phyloP scores from a whole-genome alignment of 768 basidiomycete species.

The Boletellus ananas region DNA sequence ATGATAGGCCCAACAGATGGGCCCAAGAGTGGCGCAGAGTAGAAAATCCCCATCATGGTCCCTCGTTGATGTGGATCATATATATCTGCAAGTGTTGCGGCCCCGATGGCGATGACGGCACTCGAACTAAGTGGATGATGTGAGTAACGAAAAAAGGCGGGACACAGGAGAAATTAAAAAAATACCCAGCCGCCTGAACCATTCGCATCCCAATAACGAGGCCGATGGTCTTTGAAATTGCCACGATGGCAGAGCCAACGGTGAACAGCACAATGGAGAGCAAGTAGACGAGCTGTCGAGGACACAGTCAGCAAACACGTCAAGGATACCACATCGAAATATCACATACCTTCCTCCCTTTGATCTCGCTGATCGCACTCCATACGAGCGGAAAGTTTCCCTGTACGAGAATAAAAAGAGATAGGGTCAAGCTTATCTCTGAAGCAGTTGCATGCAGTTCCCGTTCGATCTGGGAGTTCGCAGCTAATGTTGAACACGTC shows the following conservation, averaged over 20 bases:
- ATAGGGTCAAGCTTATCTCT: constrained; percentile 65
- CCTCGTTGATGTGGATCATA: constrained; percentile 74
- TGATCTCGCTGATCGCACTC: constrained; percentile 14
- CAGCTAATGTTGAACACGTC: constrained; percentile 41
- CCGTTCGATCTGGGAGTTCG: constrained; percentile 59
- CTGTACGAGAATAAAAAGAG: constrained; percentile 69
- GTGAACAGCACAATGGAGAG: constrained; percentile 50
- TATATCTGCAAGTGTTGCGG: constrained; percentile 72
- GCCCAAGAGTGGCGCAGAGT: constrained; percentile 75
- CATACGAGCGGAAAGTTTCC: constrained; percentile 44
- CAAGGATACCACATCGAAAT: no score
- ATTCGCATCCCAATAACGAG: constrained; percentile 64
- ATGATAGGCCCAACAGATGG: constrained; percentile 64
- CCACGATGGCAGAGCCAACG: constrained; percentile 55
- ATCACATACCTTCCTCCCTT: background rate
- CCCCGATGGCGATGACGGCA: constrained; percentile 64
- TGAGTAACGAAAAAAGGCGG: background rate
- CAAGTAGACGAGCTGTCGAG: constrained; percentile 50
- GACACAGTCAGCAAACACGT: no score
- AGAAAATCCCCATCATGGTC: constrained; percentile 77
- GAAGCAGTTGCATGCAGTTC: constrained; percentile 57
- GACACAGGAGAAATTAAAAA: background rate
- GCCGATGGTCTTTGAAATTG: constrained; percentile 50
- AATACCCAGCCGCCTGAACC: constrained; percentile 61
- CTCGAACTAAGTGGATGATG: constrained; percentile 42